A percentile compares a stretch with the other conserved stretches of the same genome.
Evolutionary conservation across 2,329 filamentous ascomycete species (phyloP).

Genomic region (Aureobasidium sp.): DNA sequence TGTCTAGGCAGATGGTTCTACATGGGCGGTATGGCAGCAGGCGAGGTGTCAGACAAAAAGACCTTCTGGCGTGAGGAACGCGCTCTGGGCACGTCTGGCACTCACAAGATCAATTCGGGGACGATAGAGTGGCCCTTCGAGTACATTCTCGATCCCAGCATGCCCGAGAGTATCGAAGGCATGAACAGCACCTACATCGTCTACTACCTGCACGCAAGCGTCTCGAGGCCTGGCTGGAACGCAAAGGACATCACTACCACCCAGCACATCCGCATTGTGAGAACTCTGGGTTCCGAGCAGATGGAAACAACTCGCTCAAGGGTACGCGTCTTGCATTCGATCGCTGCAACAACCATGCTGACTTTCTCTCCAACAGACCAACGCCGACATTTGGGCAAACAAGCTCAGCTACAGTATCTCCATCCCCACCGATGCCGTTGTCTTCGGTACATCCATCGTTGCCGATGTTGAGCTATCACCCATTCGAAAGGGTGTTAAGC

Average conservation of each 20-base stretch:
- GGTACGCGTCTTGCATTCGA: slow-evolving; percentile 13
- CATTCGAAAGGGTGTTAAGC: slow-evolving; percentile 75
- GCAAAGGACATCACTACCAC: slow-evolving; percentile 76
- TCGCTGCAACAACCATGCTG: slow-evolving; percentile 15
- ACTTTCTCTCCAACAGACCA: slow-evolving; percentile 40
- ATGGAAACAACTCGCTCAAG: slow-evolving; percentile 51
- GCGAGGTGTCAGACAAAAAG: slow-evolving; percentile 37
- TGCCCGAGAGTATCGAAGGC: slow-evolving; percentile 85
- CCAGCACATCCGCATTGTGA: slow-evolving; percentile 49
- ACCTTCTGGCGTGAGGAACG: slow-evolving; percentile 39
- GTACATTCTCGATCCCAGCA: slow-evolving; percentile 36
- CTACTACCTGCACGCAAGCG: slow-evolving; percentile 84
- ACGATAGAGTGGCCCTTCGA: slow-evolving; percentile 43
- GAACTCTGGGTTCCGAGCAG: slow-evolving; percentile 51
- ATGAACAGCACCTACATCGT: slow-evolving; percentile 77
- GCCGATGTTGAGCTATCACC: slow-evolving; percentile 83
- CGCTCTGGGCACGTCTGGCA: slow-evolving; percentile 36
- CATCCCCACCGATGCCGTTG: slow-evolving; percentile 86
- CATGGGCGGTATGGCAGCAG: slow-evolving; percentile 27
- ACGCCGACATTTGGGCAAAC: slow-evolving; percentile 96
- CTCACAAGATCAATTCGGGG: slow-evolving; percentile 43
- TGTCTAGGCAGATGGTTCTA: slow-evolving; percentile 25
- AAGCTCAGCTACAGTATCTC: slow-evolving; percentile 95
- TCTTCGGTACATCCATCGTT: slow-evolving; percentile 80
- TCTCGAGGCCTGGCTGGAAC: slow-evolving; percentile 71